Evolutionary conservation across 768 basidiomycete species (phyloP), one percentile per base, ranked within the genome.

Genomic region (Boletus tylopilopsis): DNA sequence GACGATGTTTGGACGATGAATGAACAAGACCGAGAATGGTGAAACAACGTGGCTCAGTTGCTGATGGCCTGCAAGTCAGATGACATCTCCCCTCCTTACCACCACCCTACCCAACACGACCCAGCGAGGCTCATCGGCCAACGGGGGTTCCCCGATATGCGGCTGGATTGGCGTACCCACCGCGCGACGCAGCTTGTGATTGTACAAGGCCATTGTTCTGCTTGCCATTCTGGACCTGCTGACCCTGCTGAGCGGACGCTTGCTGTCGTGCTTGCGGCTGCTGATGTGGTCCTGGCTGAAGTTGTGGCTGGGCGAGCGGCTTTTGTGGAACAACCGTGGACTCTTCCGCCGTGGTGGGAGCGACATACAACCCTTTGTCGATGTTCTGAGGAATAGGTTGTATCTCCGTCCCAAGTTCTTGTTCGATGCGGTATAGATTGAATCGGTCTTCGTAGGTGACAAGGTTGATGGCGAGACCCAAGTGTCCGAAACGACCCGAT

Each of bases 391-490:
- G 95, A 62, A 98, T 97, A 12, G 95, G 88, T 62, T 90, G 87
- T 59, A 99, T 97, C 73, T 99, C 95, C 33, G 95, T 98, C 11
- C 95, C 96, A 29, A 99, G 80, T 71, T 99, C 96, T 70, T 96
- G 94, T 69, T 98, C 96, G 61, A 99, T 97, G 64, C 89, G 87
- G 71, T 98, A 97, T 49, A 98, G 76, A 71, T 96, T 95, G 78
- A 96, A 97, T 42, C 95, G 76, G 66, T 99, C 96, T 71, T 99
- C 95, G 64, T 94, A 94, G 13, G 95, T 99, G 60, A 99, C 90
- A 41, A 99, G 81, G 68, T 96, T 96, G 72, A 99, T 96, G 35
- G 96, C 96, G 40, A 99, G 77, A 62, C 95, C 95, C 57, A 98
- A 73, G 69, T 99, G 95, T 47, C 96, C 95, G 64, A 96, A 99